A percentile compares a stretch with the other conserved stretches of the same genome.
These are phyloP conservation scores for Fusarium sp. DNA, from an alignment of 2,329 filamentous ascomycete genomes.

Conservation along the genomic window DNA sequence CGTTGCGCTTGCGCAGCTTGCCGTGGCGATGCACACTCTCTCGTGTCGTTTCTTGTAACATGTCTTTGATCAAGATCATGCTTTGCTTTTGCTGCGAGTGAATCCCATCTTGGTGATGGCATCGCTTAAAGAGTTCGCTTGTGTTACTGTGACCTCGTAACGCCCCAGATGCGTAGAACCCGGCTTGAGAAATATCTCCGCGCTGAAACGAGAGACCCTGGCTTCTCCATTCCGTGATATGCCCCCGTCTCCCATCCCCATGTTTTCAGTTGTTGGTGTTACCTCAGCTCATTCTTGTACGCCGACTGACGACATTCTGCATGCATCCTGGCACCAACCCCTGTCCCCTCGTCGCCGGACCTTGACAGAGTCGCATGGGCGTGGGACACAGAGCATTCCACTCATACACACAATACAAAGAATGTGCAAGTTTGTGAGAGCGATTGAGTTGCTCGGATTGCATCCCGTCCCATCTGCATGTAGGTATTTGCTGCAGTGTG, in stretches of 20 bases:
- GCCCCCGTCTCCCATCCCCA: constrained; percentile 13
- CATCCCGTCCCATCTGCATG: constrained; percentile 24
- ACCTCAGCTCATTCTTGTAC: constrained; percentile 19
- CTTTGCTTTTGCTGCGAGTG: constrained; percentile 19
- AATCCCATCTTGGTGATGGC: constrained; percentile 23
- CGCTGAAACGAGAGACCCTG: constrained; percentile 15
- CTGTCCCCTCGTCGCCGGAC: constrained; percentile 11
- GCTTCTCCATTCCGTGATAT: not conserved
- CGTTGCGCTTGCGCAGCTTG: constrained; percentile 39
- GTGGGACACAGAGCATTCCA: not conserved
- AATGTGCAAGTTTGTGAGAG: not conserved
- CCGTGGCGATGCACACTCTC: constrained; percentile 21
- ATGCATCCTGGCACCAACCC: constrained; percentile 8
- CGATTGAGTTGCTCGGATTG: constrained; percentile 21
- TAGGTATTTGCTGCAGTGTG: constrained; percentile 32
- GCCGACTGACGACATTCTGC: constrained; percentile 23
- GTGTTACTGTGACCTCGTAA: constrained; percentile 26
- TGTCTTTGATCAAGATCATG: not conserved
- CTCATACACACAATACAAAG: not conserved
- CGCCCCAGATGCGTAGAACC: constrained; percentile 17
- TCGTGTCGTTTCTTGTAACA: not conserved
- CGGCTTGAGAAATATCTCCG: constrained; percentile 31
- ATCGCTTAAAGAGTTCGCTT: constrained; percentile 11
- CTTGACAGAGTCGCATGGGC: not conserved
- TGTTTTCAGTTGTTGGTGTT: constrained; percentile 12